Conservation (phyloP, 306 rosid genomes). For the Glycyrrhiza uralensis region DNA sequence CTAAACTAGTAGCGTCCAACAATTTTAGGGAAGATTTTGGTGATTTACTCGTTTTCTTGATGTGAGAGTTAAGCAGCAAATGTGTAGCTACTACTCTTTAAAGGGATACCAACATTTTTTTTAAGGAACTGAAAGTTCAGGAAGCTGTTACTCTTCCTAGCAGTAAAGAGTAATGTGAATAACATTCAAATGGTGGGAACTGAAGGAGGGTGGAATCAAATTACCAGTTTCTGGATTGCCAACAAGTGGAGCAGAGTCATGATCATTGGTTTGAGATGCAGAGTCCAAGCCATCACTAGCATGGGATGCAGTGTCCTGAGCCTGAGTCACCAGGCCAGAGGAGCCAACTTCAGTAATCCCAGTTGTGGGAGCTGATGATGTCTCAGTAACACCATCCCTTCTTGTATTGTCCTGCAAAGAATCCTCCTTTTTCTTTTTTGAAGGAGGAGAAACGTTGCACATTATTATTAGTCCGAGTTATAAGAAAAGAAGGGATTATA, state of each 20-base stretch:
- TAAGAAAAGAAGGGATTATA: not conserved
- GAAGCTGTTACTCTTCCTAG: not conserved
- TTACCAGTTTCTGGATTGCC: conserved; percentile 24
- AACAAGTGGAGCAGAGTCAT: not conserved
- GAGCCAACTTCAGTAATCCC: conserved; percentile 32
- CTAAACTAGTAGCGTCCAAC: too few relatives aligned
- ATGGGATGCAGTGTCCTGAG: not conserved
- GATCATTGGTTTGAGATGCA: conserved; percentile 28
- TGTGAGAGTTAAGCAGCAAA: too few relatives aligned
- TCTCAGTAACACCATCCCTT: conserved; percentile 16
- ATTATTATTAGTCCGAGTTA: not conserved
- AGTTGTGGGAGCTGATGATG: conserved; percentile 12
- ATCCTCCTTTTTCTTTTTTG: not conserved
- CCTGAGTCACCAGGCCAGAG: not conserved
- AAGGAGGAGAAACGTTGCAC: not conserved
- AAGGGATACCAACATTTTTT: not conserved
- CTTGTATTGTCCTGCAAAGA: conserved; percentile 22
- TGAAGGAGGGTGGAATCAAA: not conserved
- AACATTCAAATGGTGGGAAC: not conserved
- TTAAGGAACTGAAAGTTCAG: not conserved
- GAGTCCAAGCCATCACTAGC: conserved; percentile 1
- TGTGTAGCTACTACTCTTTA: too few relatives aligned
- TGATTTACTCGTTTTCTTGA: too few relatives aligned
- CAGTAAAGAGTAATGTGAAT: not conserved
- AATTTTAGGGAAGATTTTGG: too few relatives aligned